These are phyloP conservation scores for Hippophae rhamnoides DNA, from an alignment of 306 rosid genomes.

Conservation along the genomic window DNA sequence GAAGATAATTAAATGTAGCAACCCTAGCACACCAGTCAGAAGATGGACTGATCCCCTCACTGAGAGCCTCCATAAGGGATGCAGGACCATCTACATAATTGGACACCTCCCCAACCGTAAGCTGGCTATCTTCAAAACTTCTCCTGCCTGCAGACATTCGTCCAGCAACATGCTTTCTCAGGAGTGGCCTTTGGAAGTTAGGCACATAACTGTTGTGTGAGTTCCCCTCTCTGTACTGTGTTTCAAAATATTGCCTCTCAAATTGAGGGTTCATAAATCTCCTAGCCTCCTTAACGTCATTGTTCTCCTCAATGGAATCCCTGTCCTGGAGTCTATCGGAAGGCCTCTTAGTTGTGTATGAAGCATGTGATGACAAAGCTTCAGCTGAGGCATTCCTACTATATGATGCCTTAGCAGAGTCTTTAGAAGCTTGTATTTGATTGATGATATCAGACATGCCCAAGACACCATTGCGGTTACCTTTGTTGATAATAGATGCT, in stretches of 20 bases:
- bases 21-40: slow-evolving; percentile 98
- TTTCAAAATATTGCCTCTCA: slow-evolving; percentile 62
- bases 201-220: slow-evolving; percentile 62
- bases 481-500: slow-evolving; percentile 48
- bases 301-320: slow-evolving; percentile 50
- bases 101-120: slow-evolving; percentile 61
- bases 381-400: slow-evolving; percentile 39
- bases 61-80: slow-evolving; percentile 82
- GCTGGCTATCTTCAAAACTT: slow-evolving; percentile 88
- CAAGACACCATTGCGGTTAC: slow-evolving; percentile 72
- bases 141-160: slow-evolving; percentile 70
- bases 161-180: slow-evolving; percentile 72
- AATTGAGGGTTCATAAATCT: slow-evolving; percentile 42
- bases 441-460: slow-evolving; percentile 83
- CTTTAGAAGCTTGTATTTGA: slow-evolving; percentile 96
- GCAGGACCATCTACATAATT: slow-evolving; percentile 65
- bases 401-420: slow-evolving; percentile 52
- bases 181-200: slow-evolving; percentile 91
- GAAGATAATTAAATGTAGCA: slow-evolving; percentile 87
- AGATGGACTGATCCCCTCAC: slow-evolving; percentile 83
- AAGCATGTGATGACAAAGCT: slow-evolving; percentile 44
- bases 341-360: slow-evolving; percentile 50
- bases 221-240: slow-evolving; percentile 56
- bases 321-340: slow-evolving; percentile 58
- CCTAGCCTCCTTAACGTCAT: slow-evolving; percentile 59